phyloP scores from a whole-genome alignment of 2,329 filamentous ascomycete genomes.

The Sporothrix schenckii region DNA sequence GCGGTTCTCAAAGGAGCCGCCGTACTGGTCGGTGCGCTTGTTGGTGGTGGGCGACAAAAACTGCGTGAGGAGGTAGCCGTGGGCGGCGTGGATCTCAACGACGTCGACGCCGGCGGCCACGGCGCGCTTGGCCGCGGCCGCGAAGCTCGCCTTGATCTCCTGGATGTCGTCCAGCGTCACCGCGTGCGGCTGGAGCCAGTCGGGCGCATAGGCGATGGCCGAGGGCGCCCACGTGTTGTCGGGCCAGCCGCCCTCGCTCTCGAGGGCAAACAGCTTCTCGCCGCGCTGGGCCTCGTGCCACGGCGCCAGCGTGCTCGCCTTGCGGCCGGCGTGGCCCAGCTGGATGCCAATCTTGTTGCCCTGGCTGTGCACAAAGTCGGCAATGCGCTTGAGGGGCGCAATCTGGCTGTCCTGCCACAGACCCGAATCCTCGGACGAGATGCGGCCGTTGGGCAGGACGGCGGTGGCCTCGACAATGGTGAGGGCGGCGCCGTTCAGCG shows the following conservation, averaged over 20 bases:
- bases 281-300: conserved; percentile 60
- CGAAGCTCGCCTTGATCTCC: conserved; percentile 64
- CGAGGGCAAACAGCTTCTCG: conserved; percentile 56
- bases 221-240: conserved; percentile 57
- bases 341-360: conserved; percentile 77
- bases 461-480: conserved; percentile 77
- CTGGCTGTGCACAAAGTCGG: conserved; percentile 80
- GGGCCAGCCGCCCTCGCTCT: conserved; percentile 60
- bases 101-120: conserved; percentile 73
- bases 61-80: conserved; percentile 68
- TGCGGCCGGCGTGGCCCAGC: conserved; percentile 77
- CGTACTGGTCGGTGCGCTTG: conserved; percentile 65
- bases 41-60: conserved; percentile 66
- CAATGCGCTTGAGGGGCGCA: conserved; percentile 67
- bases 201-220: conserved; percentile 61
- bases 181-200: conserved; percentile 64
- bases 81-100: conserved; percentile 68
- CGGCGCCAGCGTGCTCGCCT: conserved; percentile 62
- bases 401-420: conserved; percentile 86
- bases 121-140: conserved; percentile 60
- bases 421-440: conserved; percentile 77
- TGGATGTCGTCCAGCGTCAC: conserved; percentile 71
- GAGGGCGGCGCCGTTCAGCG: conserved; percentile 73
- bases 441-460: conserved; percentile 75
- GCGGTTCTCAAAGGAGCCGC: conserved; percentile 67